phyloP scores from a whole-genome alignment of 1,284 basidiomycete genomes.

The Apiotrichum siamense region DNA sequence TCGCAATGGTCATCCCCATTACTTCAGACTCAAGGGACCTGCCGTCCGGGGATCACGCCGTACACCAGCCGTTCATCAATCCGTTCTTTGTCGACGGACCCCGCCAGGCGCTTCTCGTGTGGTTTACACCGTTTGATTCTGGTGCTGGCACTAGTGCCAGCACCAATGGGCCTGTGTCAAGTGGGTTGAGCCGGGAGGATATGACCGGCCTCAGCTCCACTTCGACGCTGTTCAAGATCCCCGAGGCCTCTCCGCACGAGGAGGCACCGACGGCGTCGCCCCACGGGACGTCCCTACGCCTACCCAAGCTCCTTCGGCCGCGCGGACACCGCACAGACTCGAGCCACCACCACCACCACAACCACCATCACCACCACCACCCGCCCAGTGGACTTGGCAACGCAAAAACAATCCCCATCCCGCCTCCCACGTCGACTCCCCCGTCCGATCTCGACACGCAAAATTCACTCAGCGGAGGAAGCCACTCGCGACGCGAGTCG shows the following conservation, averaged over 20 bases:
- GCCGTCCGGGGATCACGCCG: neutral
- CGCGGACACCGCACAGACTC: constrained; percentile 19
- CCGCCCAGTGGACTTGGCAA: neutral
- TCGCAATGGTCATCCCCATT: constrained; percentile 46
- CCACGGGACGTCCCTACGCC: constrained; percentile 21
- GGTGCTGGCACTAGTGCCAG: neutral
- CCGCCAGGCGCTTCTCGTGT: constrained; percentile 39
- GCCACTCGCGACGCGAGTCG: constrained; percentile 3
- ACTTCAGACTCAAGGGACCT: constrained; percentile 8
- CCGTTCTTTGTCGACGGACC: constrained; percentile 27
- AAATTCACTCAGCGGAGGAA: neutral
- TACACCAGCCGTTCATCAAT: constrained; percentile 14
- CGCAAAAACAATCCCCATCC: constrained; percentile 8
- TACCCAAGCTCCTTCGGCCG: constrained; percentile 38
- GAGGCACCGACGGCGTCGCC: neutral
- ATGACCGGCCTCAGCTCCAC: neutral
- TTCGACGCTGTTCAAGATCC: constrained; percentile 16
- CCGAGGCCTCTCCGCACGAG: constrained; percentile 14
- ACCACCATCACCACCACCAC: no score
- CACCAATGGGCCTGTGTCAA: neutral
- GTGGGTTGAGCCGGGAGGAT: no score
- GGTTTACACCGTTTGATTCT: constrained; percentile 45
- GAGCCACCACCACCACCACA: no score
- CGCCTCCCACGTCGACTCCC: constrained; percentile 9
- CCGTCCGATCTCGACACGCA: constrained; percentile 4